phyloP scores from a whole-genome alignment of 495 filamentous ascomycete species.

The Chaetomidium leptoderma region DNA sequence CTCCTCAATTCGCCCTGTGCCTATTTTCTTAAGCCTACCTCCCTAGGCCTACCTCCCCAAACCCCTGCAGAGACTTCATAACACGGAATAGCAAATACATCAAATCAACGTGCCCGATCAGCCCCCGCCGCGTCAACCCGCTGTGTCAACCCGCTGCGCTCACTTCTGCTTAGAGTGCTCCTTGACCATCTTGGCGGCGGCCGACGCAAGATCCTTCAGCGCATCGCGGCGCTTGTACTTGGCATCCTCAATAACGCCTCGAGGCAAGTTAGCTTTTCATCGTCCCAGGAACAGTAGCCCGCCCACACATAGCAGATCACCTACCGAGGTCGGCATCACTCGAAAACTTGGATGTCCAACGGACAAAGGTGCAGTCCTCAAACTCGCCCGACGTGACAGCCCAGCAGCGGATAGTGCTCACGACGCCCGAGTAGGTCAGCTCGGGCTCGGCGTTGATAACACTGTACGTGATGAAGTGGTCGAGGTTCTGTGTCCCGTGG shows the following conservation, averaged over 20 bases:
- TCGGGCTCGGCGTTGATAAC: conserved; percentile 58
- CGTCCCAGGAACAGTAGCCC: background rate
- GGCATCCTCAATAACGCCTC: conserved; percentile 65
- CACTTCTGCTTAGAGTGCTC: conserved; percentile 16
- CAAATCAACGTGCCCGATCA: too few relatives aligned
- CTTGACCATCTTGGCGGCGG: conserved; percentile 45
- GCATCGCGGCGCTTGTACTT: conserved; percentile 70
- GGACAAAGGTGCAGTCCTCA: conserved; percentile 57
- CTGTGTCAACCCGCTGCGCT: background rate
- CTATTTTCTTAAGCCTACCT: too few relatives aligned
- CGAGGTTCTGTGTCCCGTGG: conserved; percentile 48
- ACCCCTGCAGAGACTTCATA: too few relatives aligned
- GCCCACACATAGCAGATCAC: conserved; percentile 21
- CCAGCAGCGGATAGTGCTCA: conserved; percentile 59
- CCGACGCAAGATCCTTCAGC: conserved; percentile 57
- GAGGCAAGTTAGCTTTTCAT: conserved; percentile 16
- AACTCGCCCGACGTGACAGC: conserved; percentile 55
- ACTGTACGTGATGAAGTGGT: conserved; percentile 67
- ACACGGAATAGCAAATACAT: too few relatives aligned
- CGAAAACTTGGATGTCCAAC: conserved; percentile 62
- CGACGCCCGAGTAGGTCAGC: conserved; percentile 56
- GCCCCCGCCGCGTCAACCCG: too few relatives aligned
- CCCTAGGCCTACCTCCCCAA: too few relatives aligned
- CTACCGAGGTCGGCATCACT: conserved; percentile 64
- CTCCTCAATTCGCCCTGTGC: too few relatives aligned